Evolutionary conservation across 225 moss, liverwort and hornwort species (phyloP).

Genomic region (Sphagnum contortum): DNA sequence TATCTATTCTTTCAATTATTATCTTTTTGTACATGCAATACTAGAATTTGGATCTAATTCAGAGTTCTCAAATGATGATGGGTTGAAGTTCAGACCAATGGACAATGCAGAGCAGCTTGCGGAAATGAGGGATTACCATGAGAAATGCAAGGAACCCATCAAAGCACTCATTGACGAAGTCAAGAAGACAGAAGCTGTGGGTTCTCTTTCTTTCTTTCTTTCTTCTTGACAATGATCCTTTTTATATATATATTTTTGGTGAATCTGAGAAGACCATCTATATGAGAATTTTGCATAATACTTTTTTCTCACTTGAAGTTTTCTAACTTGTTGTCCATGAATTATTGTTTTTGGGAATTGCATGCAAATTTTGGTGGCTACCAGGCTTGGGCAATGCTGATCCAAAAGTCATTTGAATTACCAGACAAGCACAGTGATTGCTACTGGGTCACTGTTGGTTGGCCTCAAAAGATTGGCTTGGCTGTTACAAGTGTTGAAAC

Average conservation of each 20-base stretch:
- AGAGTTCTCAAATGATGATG: background rate
- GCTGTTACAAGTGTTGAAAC: conserved; percentile 34
- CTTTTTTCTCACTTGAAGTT: too few species aligned
- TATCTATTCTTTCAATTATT: too few species aligned
- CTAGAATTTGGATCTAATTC: conserved; percentile 3
- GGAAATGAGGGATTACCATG: conserved; percentile 33
- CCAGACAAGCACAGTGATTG: conserved; percentile 52
- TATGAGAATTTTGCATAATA: too few species aligned
- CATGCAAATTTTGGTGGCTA: too few species aligned
- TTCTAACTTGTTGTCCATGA: too few species aligned
- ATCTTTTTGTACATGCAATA: too few species aligned
- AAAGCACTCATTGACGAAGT: conserved; percentile 42
- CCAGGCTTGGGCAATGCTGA: conserved; percentile 60
- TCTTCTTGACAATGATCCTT: too few species aligned
- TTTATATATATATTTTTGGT: too few species aligned
- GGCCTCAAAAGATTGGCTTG: conserved; percentile 51
- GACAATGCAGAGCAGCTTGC: conserved; percentile 63
- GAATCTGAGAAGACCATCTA: too few species aligned
- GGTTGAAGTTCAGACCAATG: conserved; percentile 34
- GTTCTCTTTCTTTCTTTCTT: background rate
- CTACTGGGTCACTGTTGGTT: conserved; percentile 65
- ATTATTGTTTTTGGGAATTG: too few species aligned
- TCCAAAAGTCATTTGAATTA: conserved; percentile 42
- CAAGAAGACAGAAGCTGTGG: conserved; percentile 41
- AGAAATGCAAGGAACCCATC: conserved; percentile 37